These are phyloP conservation scores for Stipa capillata DNA, from an alignment of 176 grass and related monocot genomes.

Conservation along the genomic window DNA sequence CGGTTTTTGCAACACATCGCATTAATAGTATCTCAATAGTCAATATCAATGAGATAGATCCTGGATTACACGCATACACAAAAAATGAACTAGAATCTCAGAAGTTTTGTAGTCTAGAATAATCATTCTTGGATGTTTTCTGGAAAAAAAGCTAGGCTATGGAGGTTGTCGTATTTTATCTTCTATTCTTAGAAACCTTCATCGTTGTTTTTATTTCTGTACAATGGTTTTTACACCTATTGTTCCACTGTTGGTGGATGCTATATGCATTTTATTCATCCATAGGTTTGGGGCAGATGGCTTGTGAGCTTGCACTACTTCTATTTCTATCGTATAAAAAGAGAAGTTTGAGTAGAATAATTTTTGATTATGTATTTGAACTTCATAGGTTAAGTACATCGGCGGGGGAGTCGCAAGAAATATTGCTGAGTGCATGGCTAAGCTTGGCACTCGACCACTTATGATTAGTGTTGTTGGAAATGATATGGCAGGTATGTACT, in stretches of 20 bases:
- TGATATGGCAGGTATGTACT: conserved; percentile 77
- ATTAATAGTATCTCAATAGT: too few relatives aligned
- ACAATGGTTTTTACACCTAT: neutral
- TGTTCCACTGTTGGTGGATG: neutral
- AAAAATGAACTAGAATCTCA: neutral
- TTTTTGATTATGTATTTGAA: conserved; percentile 7
- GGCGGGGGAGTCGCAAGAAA: conserved; percentile 88
- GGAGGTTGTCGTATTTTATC: neutral
- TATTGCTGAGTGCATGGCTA: conserved; percentile 92
- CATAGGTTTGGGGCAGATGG: neutral
- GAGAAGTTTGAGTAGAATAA: neutral
- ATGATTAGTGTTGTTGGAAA: conserved; percentile 87
- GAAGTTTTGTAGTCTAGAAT: neutral
- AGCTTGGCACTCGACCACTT: conserved; percentile 70
- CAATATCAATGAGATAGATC: neutral
- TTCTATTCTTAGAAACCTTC: neutral
- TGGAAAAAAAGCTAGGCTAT: neutral
- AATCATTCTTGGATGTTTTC: neutral
- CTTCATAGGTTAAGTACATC: conserved; percentile 63
- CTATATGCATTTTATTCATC: neutral
- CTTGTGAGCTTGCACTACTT: neutral
- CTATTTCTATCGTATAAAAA: neutral
- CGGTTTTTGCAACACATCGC: too few relatives aligned
- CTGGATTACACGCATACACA: neutral
- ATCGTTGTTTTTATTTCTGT: neutral